Base-by-base conservation (phyloP, 345 rosid genomes). In the Eucalyptus globulus region DNA sequence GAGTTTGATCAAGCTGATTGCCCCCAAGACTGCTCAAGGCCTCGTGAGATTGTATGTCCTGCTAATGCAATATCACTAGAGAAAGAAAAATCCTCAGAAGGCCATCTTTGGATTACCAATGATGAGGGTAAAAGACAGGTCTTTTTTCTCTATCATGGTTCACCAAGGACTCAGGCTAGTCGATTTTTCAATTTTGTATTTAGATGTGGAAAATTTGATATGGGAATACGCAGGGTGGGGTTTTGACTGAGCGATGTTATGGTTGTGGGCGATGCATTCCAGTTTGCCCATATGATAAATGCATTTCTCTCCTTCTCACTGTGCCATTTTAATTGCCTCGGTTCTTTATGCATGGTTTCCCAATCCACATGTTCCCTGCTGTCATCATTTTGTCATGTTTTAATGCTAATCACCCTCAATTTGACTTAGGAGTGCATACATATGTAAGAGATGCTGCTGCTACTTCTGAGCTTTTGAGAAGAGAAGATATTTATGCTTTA, bases 181-280 rank as follows among this genome's bases (percentile, higher is more conserved):
- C 10, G 27, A 87, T 26, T 8, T 29, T 29, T 44, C 10, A 60
- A 60, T 43, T 62, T 60, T 34, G 47, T 62, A 7, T 12, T 31
- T 87, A 6, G 81, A 43, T 47, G 45, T 58, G 43, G n/a, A 26
- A 53, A n/a, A 56, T 86, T 88, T 62, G 40, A 87, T 2, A 49
- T 17, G 80, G 80, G 44, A 58, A 87, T 67, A 37, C 89, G 90
- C 93, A 92, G 93, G 92, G 93, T 26, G 94, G 96, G 80, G 95
- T 95, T 29, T 89, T 94, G 87, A 93, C 93, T 24, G 96, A 94
- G 87, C 92, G 94, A 40, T 94, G 95, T 88, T 93, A 93, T 90
- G 95, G 96, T 37, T 95, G 96, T 87, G 96, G 95, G 34, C 94
- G 93, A 80, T 94, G 96, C 92, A 91, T 93, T 88, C 95, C 95